Percentiles rank a stretch among this genome's conserved stretches.
phyloP scores from a whole-genome alignment of 495 filamentous ascomycete genomes.

The Corynascus novoguineensis region DNA sequence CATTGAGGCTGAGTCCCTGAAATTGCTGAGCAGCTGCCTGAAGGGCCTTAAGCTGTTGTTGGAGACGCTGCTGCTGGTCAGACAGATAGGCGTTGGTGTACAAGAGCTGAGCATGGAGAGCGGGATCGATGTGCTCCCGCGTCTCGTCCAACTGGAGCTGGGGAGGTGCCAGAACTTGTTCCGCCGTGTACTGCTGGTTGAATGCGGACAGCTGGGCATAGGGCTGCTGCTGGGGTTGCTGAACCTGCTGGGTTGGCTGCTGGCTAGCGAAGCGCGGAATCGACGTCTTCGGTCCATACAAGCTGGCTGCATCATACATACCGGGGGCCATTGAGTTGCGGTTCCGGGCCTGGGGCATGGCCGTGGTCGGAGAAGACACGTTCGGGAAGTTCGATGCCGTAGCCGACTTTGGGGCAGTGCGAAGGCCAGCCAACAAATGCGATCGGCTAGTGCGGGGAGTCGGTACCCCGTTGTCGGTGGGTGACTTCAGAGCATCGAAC shows the following conservation, averaged over 20 bases:
- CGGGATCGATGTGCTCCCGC: constrained; percentile 70
- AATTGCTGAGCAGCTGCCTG: constrained; percentile 68
- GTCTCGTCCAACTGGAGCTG: constrained; percentile 64
- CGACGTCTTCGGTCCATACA: constrained; percentile 51
- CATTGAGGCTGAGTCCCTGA: constrained; percentile 60
- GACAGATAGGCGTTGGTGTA: constrained; percentile 80
- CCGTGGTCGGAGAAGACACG: constrained; percentile 53
- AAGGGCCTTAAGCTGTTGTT: constrained; percentile 53
- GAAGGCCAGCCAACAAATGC: constrained; percentile 86
- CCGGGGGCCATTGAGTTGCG: constrained; percentile 45
- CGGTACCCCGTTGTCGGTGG: constrained; percentile 50
- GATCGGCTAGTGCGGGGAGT: constrained; percentile 92
- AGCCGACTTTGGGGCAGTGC: constrained; percentile 88
- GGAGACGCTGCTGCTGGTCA: constrained; percentile 79
- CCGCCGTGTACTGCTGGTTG: constrained; percentile 51
- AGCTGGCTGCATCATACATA: constrained; percentile 41
- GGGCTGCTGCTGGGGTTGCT: constrained; percentile 34
- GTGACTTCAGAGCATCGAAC: constrained; percentile 55
- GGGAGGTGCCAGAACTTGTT: constrained; percentile 83
- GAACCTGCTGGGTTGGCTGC: constrained; percentile 21
- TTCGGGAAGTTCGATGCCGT: constrained; percentile 58
- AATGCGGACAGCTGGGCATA: constrained; percentile 24
- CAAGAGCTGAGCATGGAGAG: constrained; percentile 73
- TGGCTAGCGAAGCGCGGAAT: constrained; percentile 38
- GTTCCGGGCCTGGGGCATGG: constrained; percentile 30